These are phyloP conservation scores for Magnolia changhungtana DNA, from an alignment of 164 flowering plant genomes.

Conservation along the genomic window DNA sequence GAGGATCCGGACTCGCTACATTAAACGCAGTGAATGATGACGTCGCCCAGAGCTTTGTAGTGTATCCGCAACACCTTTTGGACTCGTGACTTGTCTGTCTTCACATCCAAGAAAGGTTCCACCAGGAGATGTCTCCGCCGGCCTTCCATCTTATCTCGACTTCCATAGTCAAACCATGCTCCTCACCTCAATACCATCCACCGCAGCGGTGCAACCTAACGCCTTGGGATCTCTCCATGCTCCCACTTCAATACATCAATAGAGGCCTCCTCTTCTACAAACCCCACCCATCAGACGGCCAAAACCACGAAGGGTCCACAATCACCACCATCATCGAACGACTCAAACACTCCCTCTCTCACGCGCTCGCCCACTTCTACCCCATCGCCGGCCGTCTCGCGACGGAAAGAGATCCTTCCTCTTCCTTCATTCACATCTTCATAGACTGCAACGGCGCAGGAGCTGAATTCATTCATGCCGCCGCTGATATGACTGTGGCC, in stretches of 20 bases:
- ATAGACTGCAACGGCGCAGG: constrained; percentile 54
- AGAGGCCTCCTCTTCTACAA: constrained; percentile 30
- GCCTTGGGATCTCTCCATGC: constrained; percentile 31
- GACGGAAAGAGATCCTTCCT: constrained; percentile 41
- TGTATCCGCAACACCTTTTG: no score
- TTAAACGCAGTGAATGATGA: no score
- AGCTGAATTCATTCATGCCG: constrained; percentile 44
- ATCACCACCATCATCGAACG: neutral
- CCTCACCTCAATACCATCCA: neutral
- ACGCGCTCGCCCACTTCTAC: constrained; percentile 44
- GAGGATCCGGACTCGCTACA: no score
- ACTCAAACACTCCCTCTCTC: constrained; percentile 47
- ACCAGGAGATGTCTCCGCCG: neutral
- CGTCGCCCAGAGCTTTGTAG: no score
- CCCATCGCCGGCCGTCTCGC: constrained; percentile 38
- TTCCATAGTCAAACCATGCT: neutral
- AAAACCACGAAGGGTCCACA: neutral
- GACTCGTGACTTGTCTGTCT: no score
- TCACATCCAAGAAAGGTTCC: neutral
- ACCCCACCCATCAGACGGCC: constrained; percentile 3
- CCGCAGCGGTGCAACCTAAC: constrained; percentile 14
- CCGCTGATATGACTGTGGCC: constrained; percentile 18
- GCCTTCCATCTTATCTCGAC: neutral
- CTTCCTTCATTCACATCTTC: constrained; percentile 32
- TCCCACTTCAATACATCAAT: constrained; percentile 22